Evolutionary conservation across 176 grass and related monocot species (phyloP), one percentile per base, ranked within the genome.

Genomic region (Oryza officinalis): DNA sequence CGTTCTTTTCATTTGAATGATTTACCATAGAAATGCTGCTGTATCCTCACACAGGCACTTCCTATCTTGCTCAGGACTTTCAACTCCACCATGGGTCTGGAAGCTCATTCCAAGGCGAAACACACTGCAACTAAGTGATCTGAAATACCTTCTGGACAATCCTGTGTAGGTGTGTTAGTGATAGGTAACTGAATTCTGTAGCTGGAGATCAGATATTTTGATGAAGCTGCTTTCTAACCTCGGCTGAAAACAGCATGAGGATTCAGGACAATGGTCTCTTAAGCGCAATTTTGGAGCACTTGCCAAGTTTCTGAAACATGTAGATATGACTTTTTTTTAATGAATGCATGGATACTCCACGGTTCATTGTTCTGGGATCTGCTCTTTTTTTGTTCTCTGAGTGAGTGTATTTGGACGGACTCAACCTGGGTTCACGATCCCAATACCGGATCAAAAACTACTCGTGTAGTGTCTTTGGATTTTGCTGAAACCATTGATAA

Each of bases 91-190:
- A 10, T n/a, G 10, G 27, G 6, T 69, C 76, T 80, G 35, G 50
- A 63, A 40, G 72, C 72, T 76, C 70, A 80, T 70, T 80, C 63
- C 81, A 84, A 47, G 75, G 15, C 18, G 37, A 84, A 79, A 76
- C 81, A 74, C 68, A 52, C 22, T 32, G 27, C 13, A 13, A 10
- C 27, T 14, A 22, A 28, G 28, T 68, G 69, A 74, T 12, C 44
- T 67, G 1, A 67, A 44, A 33, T 17, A 18, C 37, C 23, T 23
- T 28, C 5, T 84, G 81, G 33, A 47, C 17, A 71, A 37, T 30
- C 17, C 0, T 20, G 73, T 30, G 46, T 40, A 18, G 52, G 67
- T 57, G 28, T 46, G 74, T 38, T 38, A 26, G 5, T 44, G 71
- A 46, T 27, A 20, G 67, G 60, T 50, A 31, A 61, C n/a, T 89